Evolutionary conservation across 2,329 filamentous ascomycete species (phyloP).

Genomic region (Apiospora malaysiana): DNA sequence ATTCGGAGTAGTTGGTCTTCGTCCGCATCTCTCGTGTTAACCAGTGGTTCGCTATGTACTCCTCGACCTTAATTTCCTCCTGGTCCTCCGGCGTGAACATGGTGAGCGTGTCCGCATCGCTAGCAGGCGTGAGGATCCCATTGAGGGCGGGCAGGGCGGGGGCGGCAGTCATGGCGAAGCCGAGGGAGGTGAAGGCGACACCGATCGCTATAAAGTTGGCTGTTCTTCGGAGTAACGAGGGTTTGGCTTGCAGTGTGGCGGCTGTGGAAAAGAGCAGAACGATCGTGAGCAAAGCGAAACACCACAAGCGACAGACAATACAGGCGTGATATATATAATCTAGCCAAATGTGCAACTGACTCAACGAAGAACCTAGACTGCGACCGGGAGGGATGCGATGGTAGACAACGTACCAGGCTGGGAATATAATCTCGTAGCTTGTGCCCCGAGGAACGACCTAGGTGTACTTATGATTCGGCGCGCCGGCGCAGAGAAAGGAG

Average conservation of each 20-base stretch:
- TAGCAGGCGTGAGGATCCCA: conserved; percentile 55
- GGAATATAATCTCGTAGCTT: not conserved
- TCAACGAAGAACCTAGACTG: not conserved
- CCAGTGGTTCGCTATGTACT: conserved; percentile 76
- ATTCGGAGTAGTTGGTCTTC: conserved; percentile 72
- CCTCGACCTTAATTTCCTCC: conserved; percentile 66
- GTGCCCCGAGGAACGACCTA: conserved; percentile 1
- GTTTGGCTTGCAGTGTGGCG: not conserved
- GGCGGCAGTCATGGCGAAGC: conserved; percentile 62
- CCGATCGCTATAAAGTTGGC: conserved; percentile 53
- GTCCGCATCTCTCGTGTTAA: conserved; percentile 72
- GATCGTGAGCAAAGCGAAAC: conserved; percentile 28
- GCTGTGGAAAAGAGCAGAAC: conserved; percentile 30
- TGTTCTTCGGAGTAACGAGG: conserved; percentile 51
- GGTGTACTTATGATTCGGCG: conserved; percentile 2
- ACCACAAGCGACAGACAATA: not conserved
- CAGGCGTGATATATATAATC: not conserved
- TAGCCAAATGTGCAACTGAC: conserved; percentile 21
- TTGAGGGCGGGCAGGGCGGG: conserved; percentile 57
- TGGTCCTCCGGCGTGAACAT: conserved; percentile 67
- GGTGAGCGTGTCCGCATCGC: conserved; percentile 75
- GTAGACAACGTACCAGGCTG: conserved; percentile 11
- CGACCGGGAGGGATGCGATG: not conserved
- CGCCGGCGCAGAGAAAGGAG: conserved; percentile 11
- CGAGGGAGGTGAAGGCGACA: conserved; percentile 53